Base-by-base conservation (phyloP, 2,329 filamentous ascomycete species). In the Camillea tinctor region DNA sequence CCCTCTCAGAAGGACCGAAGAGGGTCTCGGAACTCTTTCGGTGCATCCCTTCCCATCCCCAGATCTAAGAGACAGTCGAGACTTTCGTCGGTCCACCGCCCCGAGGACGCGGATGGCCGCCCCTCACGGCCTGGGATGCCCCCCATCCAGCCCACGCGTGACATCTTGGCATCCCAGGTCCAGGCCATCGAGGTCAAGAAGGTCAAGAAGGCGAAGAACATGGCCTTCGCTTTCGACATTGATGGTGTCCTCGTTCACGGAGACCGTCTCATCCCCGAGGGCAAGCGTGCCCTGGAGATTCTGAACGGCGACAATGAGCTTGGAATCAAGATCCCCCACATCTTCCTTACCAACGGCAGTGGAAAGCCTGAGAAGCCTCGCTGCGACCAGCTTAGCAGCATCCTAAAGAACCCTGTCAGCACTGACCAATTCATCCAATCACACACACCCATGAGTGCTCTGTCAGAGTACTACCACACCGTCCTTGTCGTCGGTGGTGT, bases 221-320 rank as follows among this genome's bases (percentile, higher is more conserved):
- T 92, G 88, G 88, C 88, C 6, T 93, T 93, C 66, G 90, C 88
- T 69, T 93, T 93, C 65, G 90, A 93, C 75, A 88, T 90, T 61
- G 90, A 92, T 69, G 89, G 89, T 79, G 89, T 92, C 60, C 80
- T 92, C 22, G 88, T 91, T 59, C 88, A 91, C 75, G 88, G 88
- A 70, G 88, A 89, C 75, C 81, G 88, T 60, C 77, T 89, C 60
- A 91, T 91, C 64, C 86, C 87, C 50, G 84, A 90, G 76, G 88
- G 86, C 62, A 80, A 84, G 69, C 81, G 84, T 60, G 85, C 84
- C 15, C 83, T 91, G 48, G 84, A 88, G 73, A 90, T 91, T 73
- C 80, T 91, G 55, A 91, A 91, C 74, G 88, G 88, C 53, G 87
- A 90, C 76, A 90, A 90, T 76, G 87, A 92, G 77, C 85, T 92